Evolutionary conservation across 805 yeast genomes (phyloP).

Genomic region (Candida stauntonica): DNA sequence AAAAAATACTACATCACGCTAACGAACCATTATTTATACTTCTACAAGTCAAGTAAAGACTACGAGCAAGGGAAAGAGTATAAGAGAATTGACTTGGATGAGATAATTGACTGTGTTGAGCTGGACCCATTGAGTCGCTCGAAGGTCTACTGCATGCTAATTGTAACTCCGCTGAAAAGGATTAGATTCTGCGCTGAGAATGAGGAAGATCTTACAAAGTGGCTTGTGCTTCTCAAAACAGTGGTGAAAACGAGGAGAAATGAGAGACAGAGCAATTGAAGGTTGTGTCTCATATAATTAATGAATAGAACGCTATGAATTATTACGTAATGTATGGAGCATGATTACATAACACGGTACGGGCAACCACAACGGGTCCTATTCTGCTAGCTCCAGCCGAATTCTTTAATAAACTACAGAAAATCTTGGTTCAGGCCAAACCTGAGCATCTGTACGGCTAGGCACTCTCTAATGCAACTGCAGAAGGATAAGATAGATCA

Average conservation of each 20-base stretch:
- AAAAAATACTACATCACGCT: slow-evolving; percentile 38
- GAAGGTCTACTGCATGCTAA: slow-evolving; percentile 41
- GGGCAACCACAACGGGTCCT: too few species aligned
- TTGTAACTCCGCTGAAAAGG: slow-evolving; percentile 43
- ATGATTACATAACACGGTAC: too few species aligned
- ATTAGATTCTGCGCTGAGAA: slow-evolving; percentile 39
- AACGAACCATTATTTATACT: slow-evolving; percentile 36
- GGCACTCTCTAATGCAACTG: too few species aligned
- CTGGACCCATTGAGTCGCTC: slow-evolving; percentile 42
- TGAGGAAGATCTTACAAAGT: slow-evolving; percentile 43
- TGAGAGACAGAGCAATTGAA: slow-evolving; percentile 12
- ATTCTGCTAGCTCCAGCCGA: too few species aligned
- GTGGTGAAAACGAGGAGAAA: slow-evolving; percentile 23
- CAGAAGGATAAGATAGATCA: neutral
- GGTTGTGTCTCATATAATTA: neutral
- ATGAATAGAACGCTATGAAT: too few species aligned
- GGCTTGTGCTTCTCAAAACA: slow-evolving; percentile 45
- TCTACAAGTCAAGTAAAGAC: slow-evolving; percentile 34
- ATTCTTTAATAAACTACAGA: too few species aligned
- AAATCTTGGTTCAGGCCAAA: too few species aligned
- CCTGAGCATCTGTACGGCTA: too few species aligned
- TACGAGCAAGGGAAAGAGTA: slow-evolving; percentile 17
- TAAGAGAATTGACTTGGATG: slow-evolving; percentile 32
- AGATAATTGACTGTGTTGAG: slow-evolving; percentile 45
- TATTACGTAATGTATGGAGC: too few species aligned